These are phyloP conservation scores for Conticribra guillardii DNA, from an alignment of 108 stramenopile genomes.

Conservation along the genomic window DNA sequence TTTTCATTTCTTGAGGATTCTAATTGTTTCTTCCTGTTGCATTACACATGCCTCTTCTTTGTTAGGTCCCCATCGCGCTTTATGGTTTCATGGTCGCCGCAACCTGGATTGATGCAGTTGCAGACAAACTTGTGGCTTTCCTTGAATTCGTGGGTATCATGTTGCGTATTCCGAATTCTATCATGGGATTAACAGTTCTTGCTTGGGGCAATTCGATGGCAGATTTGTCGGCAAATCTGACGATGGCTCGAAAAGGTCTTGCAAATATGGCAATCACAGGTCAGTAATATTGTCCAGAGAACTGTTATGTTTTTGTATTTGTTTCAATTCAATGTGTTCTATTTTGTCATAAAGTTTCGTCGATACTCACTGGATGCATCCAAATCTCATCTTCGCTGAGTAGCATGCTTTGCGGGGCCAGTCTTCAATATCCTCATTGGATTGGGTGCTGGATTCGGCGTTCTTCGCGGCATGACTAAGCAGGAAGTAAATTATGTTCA, in stretches of 20 bases:
- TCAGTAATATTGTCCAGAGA: not conserved
- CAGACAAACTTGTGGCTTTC: conserved; percentile 65
- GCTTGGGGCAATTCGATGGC: conserved; percentile 87
- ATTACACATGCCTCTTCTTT: not conserved
- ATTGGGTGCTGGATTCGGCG: conserved; percentile 40
- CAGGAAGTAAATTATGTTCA: conserved; percentile 33
- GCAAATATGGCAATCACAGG: conserved; percentile 65
- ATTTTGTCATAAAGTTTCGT: not conserved
- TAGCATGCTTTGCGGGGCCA: conserved; percentile 81
- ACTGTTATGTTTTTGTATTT: too few relatives aligned
- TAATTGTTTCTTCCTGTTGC: not conserved
- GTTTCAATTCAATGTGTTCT: conserved; percentile 8
- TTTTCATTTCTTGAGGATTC: not conserved
- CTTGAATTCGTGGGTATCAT: conserved; percentile 67
- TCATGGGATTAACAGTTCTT: conserved; percentile 78
- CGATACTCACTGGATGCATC: not conserved
- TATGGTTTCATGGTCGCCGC: conserved; percentile 65
- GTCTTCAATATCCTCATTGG: conserved; percentile 74
- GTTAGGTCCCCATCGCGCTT: conserved; percentile 52
- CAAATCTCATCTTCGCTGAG: not conserved
- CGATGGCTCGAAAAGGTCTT: conserved; percentile 77
- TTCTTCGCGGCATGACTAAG: conserved; percentile 29
- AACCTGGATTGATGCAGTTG: conserved; percentile 80
- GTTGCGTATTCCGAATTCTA: conserved; percentile 48
- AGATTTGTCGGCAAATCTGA: conserved; percentile 74